These are phyloP conservation scores for Ophiobolus disseminans DNA, from an alignment of 2,329 filamentous ascomycete species.

Conservation along the genomic window DNA sequence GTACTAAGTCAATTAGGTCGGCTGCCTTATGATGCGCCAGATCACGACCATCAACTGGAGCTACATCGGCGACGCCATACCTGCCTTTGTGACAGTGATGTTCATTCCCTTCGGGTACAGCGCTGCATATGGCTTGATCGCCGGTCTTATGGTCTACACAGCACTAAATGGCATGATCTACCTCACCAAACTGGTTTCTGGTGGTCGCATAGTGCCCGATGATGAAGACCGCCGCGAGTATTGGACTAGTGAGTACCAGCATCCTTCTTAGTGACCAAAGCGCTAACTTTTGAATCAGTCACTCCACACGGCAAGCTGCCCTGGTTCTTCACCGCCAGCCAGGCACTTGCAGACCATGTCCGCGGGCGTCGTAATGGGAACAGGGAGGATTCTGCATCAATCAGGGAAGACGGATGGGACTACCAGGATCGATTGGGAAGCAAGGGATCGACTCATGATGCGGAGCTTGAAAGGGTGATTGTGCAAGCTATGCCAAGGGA, in stretches of 20 bases:
- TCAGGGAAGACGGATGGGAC: conserved; percentile 32
- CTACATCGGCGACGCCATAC: conserved; percentile 83
- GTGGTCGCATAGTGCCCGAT: conserved; percentile 74
- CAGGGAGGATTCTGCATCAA: conserved; percentile 29
- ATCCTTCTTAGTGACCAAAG: conserved; percentile 2
- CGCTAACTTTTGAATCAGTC: conserved; percentile 31
- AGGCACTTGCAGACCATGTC: conserved; percentile 32
- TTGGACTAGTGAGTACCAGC: conserved; percentile 71
- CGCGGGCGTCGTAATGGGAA: conserved; percentile 13
- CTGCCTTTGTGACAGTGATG: conserved; percentile 82
- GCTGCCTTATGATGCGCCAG: conserved; percentile 78
- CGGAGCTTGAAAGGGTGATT: conserved; percentile 37
- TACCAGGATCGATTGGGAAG: conserved; percentile 35
- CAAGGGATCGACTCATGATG: conserved; percentile 28
- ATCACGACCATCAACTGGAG: conserved; percentile 85
- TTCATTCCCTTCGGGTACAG: conserved; percentile 91
- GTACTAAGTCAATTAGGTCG: conserved; percentile 49
- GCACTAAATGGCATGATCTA: conserved; percentile 75
- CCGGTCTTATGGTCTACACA: conserved; percentile 77
- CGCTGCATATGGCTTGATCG: conserved; percentile 86
- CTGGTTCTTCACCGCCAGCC: conserved; percentile 42
- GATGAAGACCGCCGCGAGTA: conserved; percentile 79
- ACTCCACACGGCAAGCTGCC: conserved; percentile 42
- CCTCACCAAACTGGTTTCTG: conserved; percentile 68
- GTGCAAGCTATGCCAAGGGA: conserved; percentile 30